These are phyloP conservation scores for Rhizophora mangle DNA, from an alignment of 345 rosid genomes.

Conservation along the genomic window DNA sequence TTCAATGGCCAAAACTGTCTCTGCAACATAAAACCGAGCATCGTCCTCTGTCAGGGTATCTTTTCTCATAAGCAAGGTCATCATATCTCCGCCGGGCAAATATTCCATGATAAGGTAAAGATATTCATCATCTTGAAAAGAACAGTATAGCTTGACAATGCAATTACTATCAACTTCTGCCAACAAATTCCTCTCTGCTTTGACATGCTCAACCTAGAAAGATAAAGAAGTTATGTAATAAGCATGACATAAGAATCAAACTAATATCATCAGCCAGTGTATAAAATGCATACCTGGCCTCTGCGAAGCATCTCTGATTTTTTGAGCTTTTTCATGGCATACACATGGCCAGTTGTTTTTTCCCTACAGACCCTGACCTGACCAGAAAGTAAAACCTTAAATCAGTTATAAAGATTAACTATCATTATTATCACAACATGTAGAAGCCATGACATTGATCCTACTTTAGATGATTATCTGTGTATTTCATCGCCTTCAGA, in stretches of 20 bases:
- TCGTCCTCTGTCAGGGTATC: constrained; percentile 52
- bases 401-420: constrained; percentile 6
- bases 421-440: no score
- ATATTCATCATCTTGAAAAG: constrained; percentile 58
- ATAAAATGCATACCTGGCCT: constrained; percentile 66
- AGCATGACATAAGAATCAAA: constrained; percentile 13
- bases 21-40: constrained; percentile 51
- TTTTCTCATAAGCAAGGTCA: constrained; percentile 59
- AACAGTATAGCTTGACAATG: constrained; percentile 55
- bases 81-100: constrained; percentile 65
- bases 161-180: constrained; percentile 65
- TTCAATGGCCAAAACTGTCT: constrained; percentile 56
- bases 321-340: constrained; percentile 94
- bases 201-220: constrained; percentile 85
- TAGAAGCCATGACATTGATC: no score
- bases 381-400: constrained; percentile 24
- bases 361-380: constrained; percentile 94
- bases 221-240: constrained; percentile 17
- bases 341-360: constrained; percentile 83
- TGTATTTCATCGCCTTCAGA: no score
- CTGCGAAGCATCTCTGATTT: constrained; percentile 97
- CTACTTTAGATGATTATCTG: no score
- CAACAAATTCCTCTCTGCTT: constrained; percentile 89
- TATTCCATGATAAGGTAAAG: constrained; percentile 59
- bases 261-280: constrained; percentile 7